Evolutionary conservation across 768 basidiomycete species (phyloP), one percentile per base, ranked within the genome.

Genomic region (Hericium erinaceus): DNA sequence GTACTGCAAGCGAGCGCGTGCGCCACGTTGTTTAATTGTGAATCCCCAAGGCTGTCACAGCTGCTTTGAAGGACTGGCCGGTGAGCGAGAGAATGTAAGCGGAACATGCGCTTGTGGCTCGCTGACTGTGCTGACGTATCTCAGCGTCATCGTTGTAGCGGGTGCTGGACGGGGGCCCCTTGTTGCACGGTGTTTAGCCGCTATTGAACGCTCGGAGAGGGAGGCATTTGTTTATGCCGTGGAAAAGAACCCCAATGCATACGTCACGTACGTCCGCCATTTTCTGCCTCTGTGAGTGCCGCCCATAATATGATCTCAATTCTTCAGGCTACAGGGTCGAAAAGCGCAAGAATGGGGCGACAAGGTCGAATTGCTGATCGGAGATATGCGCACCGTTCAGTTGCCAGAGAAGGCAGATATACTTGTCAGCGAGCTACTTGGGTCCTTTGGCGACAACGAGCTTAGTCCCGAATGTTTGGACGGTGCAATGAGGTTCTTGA

Each of bases 401-500:
- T 72, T 95, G 1, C 94, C 95, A 5, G 92, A 97, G 64, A 78
- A 81, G 62, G 93, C 84, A 28, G 97, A 98, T 70, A 92, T 99
- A 60, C 75, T 99, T 58, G 87, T 99, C 65, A 95, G 90, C 73
- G 97, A 99, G 70, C 80, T 99, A 20, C 72, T 99, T 64, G 97
- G 97, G 3, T 95, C 92, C 4, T 98, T 99, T 73, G 97, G 95
- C 1, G 97, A 99, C 72, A 99, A 99, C 59, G 97, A 99, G 69
- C 81, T 98, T 51, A 95, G 93, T 67, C 97, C 97, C 0, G 97
- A 99, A 70, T 99, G 97, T 72, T 75, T 99, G 39, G 97, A 99
- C 68, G 97, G 97, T 12, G 95, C 92, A 9, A 83, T 88, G 82
- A 77, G 95, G 51, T 95, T 93, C 68, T 75, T 99, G 67, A 95